Percentiles rank a stretch among this genome's conserved stretches.
Conservation (phyloP, 148 eudicot genomes). For the Arbutus unedo region DNA sequence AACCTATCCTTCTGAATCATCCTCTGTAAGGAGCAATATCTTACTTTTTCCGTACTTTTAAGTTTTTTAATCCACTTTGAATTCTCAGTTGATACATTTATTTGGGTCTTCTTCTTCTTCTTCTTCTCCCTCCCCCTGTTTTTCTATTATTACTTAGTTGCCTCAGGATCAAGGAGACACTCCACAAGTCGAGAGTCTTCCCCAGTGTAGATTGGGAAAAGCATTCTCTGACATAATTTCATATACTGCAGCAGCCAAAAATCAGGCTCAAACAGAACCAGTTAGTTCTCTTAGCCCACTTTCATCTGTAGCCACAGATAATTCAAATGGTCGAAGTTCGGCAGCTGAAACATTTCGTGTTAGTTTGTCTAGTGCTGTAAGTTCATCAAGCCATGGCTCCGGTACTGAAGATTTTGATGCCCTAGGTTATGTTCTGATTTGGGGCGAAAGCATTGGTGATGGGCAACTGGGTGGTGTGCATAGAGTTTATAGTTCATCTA, state of each 20-base stretch:
- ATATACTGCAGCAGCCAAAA: constrained; percentile 49
- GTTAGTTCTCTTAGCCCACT: constrained; percentile 30
- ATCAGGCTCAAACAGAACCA: constrained; percentile 36
- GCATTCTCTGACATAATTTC: constrained; percentile 70
- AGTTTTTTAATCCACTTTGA: neutral
- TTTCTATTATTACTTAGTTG: neutral
- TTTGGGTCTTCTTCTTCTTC: neutral
- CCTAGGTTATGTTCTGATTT: constrained; percentile 74
- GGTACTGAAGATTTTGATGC: constrained; percentile 73
- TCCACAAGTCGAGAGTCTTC: constrained; percentile 37
- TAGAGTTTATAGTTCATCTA: constrained; percentile 33
- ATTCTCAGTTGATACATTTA: constrained; percentile 8
- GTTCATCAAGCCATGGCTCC: constrained; percentile 90
- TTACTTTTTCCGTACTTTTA: constrained; percentile 10
- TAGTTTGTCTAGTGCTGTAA: constrained; percentile 77
- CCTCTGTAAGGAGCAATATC: constrained; percentile 41
- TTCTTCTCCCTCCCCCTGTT: neutral
- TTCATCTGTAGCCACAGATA: constrained; percentile 34
- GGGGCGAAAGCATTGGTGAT: constrained; percentile 80
- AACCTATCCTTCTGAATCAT: constrained; percentile 42
- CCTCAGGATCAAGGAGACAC: constrained; percentile 57
- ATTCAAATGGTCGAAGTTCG: constrained; percentile 46
- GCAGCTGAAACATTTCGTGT: constrained; percentile 61
- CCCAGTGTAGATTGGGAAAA: constrained; percentile 68
- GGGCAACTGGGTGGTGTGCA: constrained; percentile 55